Base-by-base conservation (phyloP, 805 yeast species). In the Middelhovenomyces tepae region DNA sequence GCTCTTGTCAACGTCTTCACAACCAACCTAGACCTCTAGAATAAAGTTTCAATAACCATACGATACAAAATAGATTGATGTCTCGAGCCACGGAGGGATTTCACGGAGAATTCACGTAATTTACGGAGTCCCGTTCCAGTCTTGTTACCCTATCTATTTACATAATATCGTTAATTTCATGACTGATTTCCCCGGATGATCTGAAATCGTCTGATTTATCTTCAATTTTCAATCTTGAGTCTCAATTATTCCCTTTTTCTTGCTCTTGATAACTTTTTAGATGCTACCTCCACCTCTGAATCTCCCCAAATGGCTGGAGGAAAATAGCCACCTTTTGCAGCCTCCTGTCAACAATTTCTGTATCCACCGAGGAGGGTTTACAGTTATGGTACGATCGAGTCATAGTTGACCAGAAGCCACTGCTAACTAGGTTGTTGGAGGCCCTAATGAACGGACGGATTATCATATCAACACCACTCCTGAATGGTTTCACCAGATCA, bases 281-380 rank as follows among this genome's bases (percentile, higher is more conserved):
- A 73, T 73, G 78, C 59, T 78, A 24, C 54, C 71, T n/a, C 57
- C 57, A 22, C 94, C 95, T 7, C 73, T 87, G 26, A 79, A 86
- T 53, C 69, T 87, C 45, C 70, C 73, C 18, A 72, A 73, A 46
- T 87, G 96, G 95, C 69, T 87, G 11, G 63, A 65, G 24, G 93
- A 82, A 48, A 83, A 87, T 55, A 64, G 67, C 15, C 74, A 81
- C 43, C 65, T 83, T 9, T 67, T 87, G 23, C 77, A 82, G 54
- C 96, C 96, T 1, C 96, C 96, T 1, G 95, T 87, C 21, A 85
- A 85, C 56, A 87, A 87, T 53, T 87, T 60, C 59, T 85, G 95
- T 50, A 71, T 87, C 18, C 94, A 87, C 56, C 66, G 86, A 30
- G 95, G 93, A 4, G 95, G 95, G 0, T 82, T 81, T 54, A 86